Conservation (phyloP, 768 basidiomycete genomes). For the Phylloporus scabripes region DNA sequence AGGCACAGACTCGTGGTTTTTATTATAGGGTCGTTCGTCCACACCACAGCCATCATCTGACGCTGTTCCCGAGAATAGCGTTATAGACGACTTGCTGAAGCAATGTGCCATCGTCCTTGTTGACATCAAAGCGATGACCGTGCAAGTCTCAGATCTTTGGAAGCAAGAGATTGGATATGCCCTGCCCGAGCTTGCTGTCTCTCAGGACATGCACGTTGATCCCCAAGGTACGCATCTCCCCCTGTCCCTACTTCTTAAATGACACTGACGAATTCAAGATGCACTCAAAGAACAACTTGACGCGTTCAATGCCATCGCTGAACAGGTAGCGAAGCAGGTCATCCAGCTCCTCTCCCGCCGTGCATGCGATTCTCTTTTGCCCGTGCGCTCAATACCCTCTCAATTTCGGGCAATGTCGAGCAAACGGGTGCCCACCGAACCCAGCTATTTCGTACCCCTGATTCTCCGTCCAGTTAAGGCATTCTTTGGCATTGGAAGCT, state of each 20-base stretch:
- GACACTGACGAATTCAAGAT: constrained; percentile 32
- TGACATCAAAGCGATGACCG: constrained; percentile 59
- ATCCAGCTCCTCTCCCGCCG: constrained; percentile 66
- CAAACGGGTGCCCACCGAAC: constrained; percentile 64
- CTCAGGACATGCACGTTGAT: constrained; percentile 29
- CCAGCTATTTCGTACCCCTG: constrained; percentile 80
- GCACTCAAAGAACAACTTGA: constrained; percentile 51
- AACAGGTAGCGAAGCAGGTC: constrained; percentile 58
- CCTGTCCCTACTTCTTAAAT: neutral
- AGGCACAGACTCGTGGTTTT: constrained; percentile 10
- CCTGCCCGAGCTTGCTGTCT: constrained; percentile 42
- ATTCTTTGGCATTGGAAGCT: constrained; percentile 60
- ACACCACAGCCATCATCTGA: constrained; percentile 51
- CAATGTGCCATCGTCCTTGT: constrained; percentile 62
- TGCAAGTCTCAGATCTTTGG: constrained; percentile 57
- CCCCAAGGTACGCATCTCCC: constrained; percentile 46
- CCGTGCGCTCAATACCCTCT: constrained; percentile 82
- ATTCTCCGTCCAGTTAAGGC: constrained; percentile 76
- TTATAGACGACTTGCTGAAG: constrained; percentile 61
- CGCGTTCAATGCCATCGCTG: constrained; percentile 45
- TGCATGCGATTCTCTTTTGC: constrained; percentile 80
- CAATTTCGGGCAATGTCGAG: constrained; percentile 85
- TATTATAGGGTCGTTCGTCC: constrained; percentile 39
- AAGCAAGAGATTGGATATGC: constrained; percentile 56
- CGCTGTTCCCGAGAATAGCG: constrained; percentile 46